Base-by-base conservation (phyloP, 225 moss, liverwort and hornwort species). In the Neckera pumila region DNA sequence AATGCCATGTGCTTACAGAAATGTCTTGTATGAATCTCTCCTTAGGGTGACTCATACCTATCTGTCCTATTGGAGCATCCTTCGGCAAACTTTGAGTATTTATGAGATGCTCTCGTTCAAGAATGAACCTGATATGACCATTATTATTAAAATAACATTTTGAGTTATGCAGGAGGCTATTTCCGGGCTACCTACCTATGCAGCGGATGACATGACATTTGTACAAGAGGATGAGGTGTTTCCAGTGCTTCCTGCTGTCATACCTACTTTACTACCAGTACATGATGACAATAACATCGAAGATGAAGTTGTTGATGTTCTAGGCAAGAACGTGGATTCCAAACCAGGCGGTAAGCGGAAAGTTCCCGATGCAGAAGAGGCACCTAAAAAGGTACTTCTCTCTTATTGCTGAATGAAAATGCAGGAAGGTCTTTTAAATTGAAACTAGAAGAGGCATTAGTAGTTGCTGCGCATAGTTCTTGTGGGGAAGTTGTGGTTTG, bases 171-270 rank as follows among this genome's bases (percentile, higher is more conserved):
- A 93, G 92, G 94, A 94, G 91, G 84, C 84, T 81, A 53, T 94
- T 65, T 49, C 95, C 61, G 96, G 90, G 57, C 92, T 90, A 42
- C 91, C 93, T 88, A 85, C 92, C 25, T 97, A 99, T 90, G 96
- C 94, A 90, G 97, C 99, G 38, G 97, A 99, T 78, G 99, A 99
- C 76, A 99, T 99, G 97, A 99, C 97, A 79, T 99, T 95, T 92
- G 96, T 96, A 77, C 95, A 95, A 93, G 97, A 99, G 91, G 99
- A 99, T 62, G 99, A 99, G 88, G 87, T 97, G 42, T 92, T 99
- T 86, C 97, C 97, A 62, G 93, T 92, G 69, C 93, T 96, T 91
- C 93, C 95, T 85, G 94, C 90, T 49, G 96, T 96, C 58, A 85
- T 99, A 79, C 96, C 95, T 64, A 80, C 91, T 65, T 90, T 93